These are phyloP conservation scores for Sporisorium exsertum DNA, from an alignment of 1,284 basidiomycete genomes.

Conservation along the genomic window DNA sequence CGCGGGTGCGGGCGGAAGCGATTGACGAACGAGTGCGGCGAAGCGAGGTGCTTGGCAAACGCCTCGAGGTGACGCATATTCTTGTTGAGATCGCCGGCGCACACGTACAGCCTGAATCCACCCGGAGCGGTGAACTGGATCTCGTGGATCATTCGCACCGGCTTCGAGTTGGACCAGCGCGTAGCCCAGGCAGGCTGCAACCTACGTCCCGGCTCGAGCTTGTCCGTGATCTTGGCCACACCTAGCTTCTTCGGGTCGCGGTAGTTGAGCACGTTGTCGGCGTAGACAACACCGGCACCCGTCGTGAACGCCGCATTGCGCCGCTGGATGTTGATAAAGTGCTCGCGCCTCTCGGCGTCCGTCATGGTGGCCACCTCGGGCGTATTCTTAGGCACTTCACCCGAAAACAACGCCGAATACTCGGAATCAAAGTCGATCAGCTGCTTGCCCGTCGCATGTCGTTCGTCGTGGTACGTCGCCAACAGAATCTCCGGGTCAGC, in stretches of 20 bases:
- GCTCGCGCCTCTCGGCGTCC: slow-evolving; percentile 56
- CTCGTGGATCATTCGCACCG: slow-evolving; percentile 78
- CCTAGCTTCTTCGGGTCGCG: slow-evolving; percentile 57
- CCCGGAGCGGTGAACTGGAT: slow-evolving; percentile 75
- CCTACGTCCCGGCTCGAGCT: slow-evolving; percentile 56
- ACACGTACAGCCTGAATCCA: slow-evolving; percentile 80
- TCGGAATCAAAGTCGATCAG: slow-evolving; percentile 70
- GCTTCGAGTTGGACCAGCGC: slow-evolving; percentile 76
- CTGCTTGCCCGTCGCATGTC: slow-evolving; percentile 69
- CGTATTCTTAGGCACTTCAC: slow-evolving; percentile 62
- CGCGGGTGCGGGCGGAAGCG: slow-evolving; percentile 51
- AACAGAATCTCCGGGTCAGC: slow-evolving; percentile 67
- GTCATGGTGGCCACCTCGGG: slow-evolving; percentile 57
- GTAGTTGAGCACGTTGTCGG: slow-evolving; percentile 62
- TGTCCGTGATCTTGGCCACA: slow-evolving; percentile 38
- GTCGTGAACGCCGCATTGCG: slow-evolving; percentile 65
- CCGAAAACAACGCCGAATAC: slow-evolving; percentile 70
- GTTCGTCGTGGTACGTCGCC: slow-evolving; percentile 70
- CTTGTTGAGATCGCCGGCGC: slow-evolving; percentile 74
- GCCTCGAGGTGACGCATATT: slow-evolving; percentile 45
- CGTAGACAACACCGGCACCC: slow-evolving; percentile 60
- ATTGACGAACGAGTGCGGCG: slow-evolving; percentile 57
- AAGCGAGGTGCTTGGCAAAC: slow-evolving; percentile 49
- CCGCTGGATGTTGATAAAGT: slow-evolving; percentile 64
- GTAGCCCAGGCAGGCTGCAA: slow-evolving; percentile 72